Evolutionary conservation across 2,329 filamentous ascomycete species (phyloP), one percentile per base, ranked within the genome.

Genomic region (Scedosporium dehoogii): DNA sequence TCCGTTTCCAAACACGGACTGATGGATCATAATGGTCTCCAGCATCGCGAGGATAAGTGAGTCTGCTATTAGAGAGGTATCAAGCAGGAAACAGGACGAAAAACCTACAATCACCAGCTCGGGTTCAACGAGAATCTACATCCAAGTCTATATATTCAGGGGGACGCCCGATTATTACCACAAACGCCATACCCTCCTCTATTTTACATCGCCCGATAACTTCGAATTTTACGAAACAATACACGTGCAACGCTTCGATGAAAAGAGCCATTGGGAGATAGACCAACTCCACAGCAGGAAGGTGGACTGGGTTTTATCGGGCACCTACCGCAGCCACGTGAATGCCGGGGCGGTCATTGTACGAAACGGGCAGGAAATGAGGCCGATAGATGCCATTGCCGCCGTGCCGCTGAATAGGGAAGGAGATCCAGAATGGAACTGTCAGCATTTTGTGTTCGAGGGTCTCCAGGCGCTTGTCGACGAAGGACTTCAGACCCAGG

Each of bases 141-240:
- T 38, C 10, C 33, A 38, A 38, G 33, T 38, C 10, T 38, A 38
- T 38, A 38, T 38, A 38, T 38, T 38, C 10, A 38, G 33, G 10
- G 33, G 33, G 33, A 38, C 10, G 33, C 33, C 33, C 3, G 33
- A 38, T 4, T 38, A 38, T 38, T 38, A 38, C 33, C 33, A 38
- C 4, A 38, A 38, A 38, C 33, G 33, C 33, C 33, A 38, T 38
- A 14, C 10, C 33, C 33, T 38, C 33, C 33, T 62, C 23, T 65
- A 65, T 25, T 64, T 65, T 27, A 65, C 65, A 16, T 66, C 65
- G 4, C 64, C 65, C n/a, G 65, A 66, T 42, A 48, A 60, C 16
- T 46, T 58, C 25, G 12, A 38, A 10, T 53, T 65, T 21, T 56
- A 63, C 63, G 63, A 64, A 55, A 65, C 64, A 12, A 48, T 66